These are phyloP conservation scores for Fraxinus angustifolia DNA, from an alignment of 305 asterid genomes.

Conservation along the genomic window DNA sequence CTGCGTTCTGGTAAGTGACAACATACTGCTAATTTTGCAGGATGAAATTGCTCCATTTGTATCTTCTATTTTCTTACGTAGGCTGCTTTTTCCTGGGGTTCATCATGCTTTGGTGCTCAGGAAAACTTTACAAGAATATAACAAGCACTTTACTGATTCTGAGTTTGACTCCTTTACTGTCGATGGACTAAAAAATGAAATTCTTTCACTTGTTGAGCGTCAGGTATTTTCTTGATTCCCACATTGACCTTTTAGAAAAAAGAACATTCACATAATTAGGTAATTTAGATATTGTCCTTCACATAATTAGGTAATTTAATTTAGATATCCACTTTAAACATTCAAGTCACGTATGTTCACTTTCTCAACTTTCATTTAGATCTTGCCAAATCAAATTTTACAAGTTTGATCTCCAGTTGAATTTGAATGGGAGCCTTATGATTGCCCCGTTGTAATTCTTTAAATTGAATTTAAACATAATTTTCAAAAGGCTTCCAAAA, in stretches of 20 bases:
- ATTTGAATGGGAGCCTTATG: constrained; percentile 1
- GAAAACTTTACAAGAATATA: constrained; percentile 67
- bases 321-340: not conserved
- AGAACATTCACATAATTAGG: not conserved
- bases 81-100: constrained; percentile 86
- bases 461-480: not conserved
- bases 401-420: constrained; percentile 8
- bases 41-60: constrained; percentile 74
- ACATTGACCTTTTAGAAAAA: constrained; percentile 11
- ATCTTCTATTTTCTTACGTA: constrained; percentile 75
- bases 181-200: constrained; percentile 81
- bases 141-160: constrained; percentile 71
- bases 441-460: constrained; percentile 1
- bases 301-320: not conserved
- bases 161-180: constrained; percentile 70
- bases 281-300: not conserved
- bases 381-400: constrained; percentile 9
- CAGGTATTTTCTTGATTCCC: constrained; percentile 47
- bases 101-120: constrained; percentile 61
- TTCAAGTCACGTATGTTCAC: not conserved
- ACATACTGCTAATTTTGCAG: constrained; percentile 46
- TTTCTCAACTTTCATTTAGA: constrained; percentile 1
- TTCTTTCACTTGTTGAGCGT: constrained; percentile 67
- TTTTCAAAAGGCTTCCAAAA: constrained; percentile 3
- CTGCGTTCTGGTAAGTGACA: constrained; percentile 18